These are phyloP conservation scores for Trichosporon ovoides DNA, from an alignment of 1,284 basidiomycete genomes.

Conservation along the genomic window DNA sequence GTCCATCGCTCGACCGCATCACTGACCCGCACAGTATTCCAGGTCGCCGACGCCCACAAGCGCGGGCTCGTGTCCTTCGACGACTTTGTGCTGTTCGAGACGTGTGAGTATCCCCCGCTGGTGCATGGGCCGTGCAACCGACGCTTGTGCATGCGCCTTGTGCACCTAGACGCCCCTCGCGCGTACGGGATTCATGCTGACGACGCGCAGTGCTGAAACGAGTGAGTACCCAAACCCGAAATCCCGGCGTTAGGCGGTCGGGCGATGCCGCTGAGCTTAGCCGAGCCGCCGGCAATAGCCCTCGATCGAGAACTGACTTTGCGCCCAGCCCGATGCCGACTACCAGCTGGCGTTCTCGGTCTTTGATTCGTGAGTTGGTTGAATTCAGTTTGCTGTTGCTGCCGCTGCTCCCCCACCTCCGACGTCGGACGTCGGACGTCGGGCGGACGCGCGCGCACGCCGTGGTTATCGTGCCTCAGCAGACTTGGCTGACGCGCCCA, in stretches of 20 bases:
- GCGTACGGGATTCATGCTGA: slow-evolving; percentile 1
- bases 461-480: no score
- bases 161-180: neutral
- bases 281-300: neutral
- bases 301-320: neutral
- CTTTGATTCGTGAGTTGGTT: slow-evolving; percentile 74
- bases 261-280: neutral
- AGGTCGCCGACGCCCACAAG: slow-evolving; percentile 74
- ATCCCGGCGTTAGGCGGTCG: neutral
- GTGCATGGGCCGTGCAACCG: no score
- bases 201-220: slow-evolving; percentile 38
- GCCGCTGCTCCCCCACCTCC: neutral
- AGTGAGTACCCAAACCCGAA: slow-evolving; percentile 18
- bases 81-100: slow-evolving; percentile 90
- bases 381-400: neutral
- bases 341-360: slow-evolving; percentile 95
- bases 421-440: neutral
- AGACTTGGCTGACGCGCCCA: slow-evolving; percentile 38
- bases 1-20: neutral
- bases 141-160: no score
- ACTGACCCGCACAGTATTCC: slow-evolving; percentile 58
- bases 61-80: slow-evolving; percentile 83
- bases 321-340: slow-evolving; percentile 75
- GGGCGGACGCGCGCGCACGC: no score
- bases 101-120: slow-evolving; percentile 44